A percentile compares a stretch with the other conserved stretches of the same genome.
These are phyloP conservation scores for Tricholoma sp. DNA, from an alignment of 768 basidiomycete genomes.

Conservation along the genomic window DNA sequence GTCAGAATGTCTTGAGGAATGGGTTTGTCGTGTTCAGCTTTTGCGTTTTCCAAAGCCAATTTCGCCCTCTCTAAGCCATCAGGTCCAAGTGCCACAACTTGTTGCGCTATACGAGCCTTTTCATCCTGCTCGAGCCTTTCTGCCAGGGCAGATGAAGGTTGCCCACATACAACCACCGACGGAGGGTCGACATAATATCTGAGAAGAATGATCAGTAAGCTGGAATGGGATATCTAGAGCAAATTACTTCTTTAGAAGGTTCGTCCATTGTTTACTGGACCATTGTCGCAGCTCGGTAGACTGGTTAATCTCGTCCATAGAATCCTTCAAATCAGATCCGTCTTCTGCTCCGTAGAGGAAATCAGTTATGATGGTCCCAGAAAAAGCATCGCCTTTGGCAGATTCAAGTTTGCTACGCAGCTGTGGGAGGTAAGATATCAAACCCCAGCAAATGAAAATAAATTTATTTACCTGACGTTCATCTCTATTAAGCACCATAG, in stretches of 20 bases:
- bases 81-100: conserved; percentile 66
- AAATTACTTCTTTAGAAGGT: conserved; percentile 63
- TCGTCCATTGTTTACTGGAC: conserved; percentile 72
- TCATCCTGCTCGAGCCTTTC: conserved; percentile 78
- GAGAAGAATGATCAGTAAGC: conserved; percentile 2
- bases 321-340: conserved; percentile 67
- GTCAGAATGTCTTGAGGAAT: conserved; percentile 81
- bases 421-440: conserved; percentile 31
- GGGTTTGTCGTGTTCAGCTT: conserved; percentile 76
- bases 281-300: conserved; percentile 66
- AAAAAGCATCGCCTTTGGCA: conserved; percentile 76
- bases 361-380: conserved; percentile 69
- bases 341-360: conserved; percentile 82
- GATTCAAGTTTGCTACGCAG: conserved; percentile 82
- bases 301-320: conserved; percentile 76
- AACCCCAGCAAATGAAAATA: not conserved
- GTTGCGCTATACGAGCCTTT: conserved; percentile 66
- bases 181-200: conserved; percentile 79
- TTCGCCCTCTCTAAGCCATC: conserved; percentile 73
- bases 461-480: conserved; percentile 63
- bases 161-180: conserved; percentile 75
- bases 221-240: conserved; percentile 3
- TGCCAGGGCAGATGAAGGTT: conserved; percentile 81
- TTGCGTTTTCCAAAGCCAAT: conserved; percentile 70
- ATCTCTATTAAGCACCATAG: conserved; percentile 79